Conservation (phyloP, 768 basidiomycete genomes). For the Panellus pusillus region DNA sequence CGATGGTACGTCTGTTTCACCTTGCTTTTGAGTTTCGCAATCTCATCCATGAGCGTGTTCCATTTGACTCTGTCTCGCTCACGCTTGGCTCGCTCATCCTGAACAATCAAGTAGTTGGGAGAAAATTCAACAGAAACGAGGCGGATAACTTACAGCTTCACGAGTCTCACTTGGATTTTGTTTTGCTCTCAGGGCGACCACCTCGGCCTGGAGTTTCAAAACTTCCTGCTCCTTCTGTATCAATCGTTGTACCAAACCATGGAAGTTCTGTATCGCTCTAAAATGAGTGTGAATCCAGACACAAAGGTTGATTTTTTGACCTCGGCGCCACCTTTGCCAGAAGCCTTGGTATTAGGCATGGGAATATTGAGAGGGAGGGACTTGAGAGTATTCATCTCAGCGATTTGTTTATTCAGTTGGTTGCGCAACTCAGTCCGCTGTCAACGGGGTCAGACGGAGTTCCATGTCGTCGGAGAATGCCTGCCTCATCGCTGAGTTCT, state of each 20-base stretch:
- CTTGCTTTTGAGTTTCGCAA: constrained; percentile 66
- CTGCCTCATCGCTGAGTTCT: constrained; percentile 65
- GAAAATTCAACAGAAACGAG: background rate
- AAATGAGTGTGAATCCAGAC: constrained; percentile 7
- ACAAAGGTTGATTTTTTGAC: constrained; percentile 30
- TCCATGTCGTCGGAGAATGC: background rate
- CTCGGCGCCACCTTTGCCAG: constrained; percentile 57
- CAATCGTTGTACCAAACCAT: constrained; percentile 76
- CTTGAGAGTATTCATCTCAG: constrained; percentile 66
- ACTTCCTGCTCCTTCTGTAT: constrained; percentile 87
- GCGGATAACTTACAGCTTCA: constrained; percentile 52
- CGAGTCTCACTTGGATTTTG: constrained; percentile 56
- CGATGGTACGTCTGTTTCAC: constrained; percentile 35
- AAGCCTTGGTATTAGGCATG: constrained; percentile 36
- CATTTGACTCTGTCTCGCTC: constrained; percentile 59
- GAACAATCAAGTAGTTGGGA: background rate
- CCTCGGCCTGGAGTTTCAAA: constrained; percentile 65
- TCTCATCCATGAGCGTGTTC: constrained; percentile 72
- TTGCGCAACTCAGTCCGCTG: constrained; percentile 54
- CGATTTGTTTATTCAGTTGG: constrained; percentile 62
- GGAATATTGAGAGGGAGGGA: constrained; percentile 44
- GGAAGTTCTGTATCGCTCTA: constrained; percentile 48
- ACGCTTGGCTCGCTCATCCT: constrained; percentile 65
- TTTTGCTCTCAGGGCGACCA: constrained; percentile 56
- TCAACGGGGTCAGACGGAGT: background rate